Percentiles rank a stretch among this genome's conserved stretches.
phyloP scores from a whole-genome alignment of 208 protist genomes.

The Trichomonas gallinae region DNA sequence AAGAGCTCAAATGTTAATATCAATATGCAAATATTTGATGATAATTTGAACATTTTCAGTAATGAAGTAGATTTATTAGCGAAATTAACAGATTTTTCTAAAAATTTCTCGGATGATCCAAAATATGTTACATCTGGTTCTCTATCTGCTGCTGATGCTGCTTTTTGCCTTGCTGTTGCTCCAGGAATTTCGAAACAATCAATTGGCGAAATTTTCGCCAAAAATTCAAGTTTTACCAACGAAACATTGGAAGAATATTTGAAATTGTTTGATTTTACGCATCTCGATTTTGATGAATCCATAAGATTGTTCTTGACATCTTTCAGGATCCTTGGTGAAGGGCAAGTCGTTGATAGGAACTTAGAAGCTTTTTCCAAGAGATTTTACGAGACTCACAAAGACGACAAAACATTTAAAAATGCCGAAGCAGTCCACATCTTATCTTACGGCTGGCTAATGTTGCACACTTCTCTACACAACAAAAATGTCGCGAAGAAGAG shows the following conservation, averaged over 20 bases:
- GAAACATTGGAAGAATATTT: background rate
- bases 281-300: background rate
- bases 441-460: background rate
- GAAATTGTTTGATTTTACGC: background rate
- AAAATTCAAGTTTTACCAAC: background rate
- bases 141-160: background rate
- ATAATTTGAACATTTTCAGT: background rate
- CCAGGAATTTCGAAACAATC: background rate
- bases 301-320: background rate
- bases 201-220: background rate
- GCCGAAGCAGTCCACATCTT: background rate
- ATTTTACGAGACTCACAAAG: background rate
- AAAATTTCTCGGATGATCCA: background rate
- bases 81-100: background rate
- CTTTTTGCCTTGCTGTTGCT: background rate
- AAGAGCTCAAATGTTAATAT: too few species aligned
- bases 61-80: background rate
- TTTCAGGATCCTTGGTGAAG: background rate
- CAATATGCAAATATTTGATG: background rate
- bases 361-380: background rate
- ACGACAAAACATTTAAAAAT: background rate
- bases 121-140: background rate
- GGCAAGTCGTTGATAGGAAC: background rate
- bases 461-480: background rate
- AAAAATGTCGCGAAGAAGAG: background rate